These are phyloP conservation scores for Psilocybe cubensis DNA, from an alignment of 768 basidiomycete genomes.

Conservation along the genomic window DNA sequence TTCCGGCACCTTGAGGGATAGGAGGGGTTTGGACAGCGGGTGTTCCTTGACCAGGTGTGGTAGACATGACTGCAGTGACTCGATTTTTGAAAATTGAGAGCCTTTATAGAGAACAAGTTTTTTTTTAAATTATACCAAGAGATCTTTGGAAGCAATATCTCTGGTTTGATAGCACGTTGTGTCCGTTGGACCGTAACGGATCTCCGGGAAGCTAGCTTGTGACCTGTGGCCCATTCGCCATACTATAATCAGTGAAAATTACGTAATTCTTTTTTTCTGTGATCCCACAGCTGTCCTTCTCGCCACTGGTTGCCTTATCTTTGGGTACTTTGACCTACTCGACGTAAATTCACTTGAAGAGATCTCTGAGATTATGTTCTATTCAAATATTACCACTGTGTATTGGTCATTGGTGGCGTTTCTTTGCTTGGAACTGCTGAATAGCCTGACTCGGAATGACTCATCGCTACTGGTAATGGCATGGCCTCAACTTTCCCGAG, in stretches of 20 bases:
- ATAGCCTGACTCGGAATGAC: no score
- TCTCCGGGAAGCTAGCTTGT: background rate
- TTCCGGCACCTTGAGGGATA: constrained; percentile 43
- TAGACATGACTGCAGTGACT: constrained; percentile 6
- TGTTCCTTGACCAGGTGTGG: constrained; percentile 4
- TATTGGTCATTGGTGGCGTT: no score
- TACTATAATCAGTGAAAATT: background rate
- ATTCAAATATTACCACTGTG: no score
- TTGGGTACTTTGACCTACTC: no score
- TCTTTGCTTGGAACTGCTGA: no score
- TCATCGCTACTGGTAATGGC: no score
- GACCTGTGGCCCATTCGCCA: background rate
- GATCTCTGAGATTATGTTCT: no score
- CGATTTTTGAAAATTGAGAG: background rate
- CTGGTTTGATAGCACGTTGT: background rate
- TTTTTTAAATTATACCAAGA: background rate
- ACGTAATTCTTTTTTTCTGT: no score
- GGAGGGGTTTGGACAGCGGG: constrained; percentile 35
- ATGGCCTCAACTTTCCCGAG: no score
- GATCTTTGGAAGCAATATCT: background rate
- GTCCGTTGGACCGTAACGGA: background rate
- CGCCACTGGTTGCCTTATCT: no score
- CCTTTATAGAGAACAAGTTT: background rate
- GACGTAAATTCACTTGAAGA: no score
- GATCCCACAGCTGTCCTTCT: no score